A percentile compares a stretch with the other conserved stretches of the same genome.
Conservation (phyloP, 768 basidiomycete genomes). For the Lyophyllum semitale region DNA sequence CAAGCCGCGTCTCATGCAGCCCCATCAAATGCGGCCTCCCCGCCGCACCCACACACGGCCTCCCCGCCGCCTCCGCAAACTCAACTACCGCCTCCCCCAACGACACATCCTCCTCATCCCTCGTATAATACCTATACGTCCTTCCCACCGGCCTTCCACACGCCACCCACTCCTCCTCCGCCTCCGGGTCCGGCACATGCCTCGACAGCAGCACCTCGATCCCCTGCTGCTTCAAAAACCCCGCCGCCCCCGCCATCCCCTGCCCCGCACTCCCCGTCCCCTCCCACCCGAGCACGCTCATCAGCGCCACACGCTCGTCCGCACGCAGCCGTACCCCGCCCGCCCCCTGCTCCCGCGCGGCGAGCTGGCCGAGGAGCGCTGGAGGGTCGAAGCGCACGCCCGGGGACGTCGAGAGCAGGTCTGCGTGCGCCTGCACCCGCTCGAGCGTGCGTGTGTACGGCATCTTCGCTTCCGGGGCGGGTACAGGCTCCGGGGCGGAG, state of each 20-base stretch:
- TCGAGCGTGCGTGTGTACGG: constrained; percentile 42
- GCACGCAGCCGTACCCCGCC: constrained; percentile 43
- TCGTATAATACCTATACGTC: constrained; percentile 51
- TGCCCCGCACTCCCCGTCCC: constrained; percentile 39
- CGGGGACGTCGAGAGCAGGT: constrained; percentile 54
- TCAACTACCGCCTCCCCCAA: constrained; percentile 47
- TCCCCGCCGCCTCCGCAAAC: constrained; percentile 28
- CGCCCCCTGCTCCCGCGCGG: constrained; percentile 42
- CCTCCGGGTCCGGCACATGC: neutral
- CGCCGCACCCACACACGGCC: constrained; percentile 37
- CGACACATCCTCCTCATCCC: constrained; percentile 29
- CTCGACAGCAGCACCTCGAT: constrained; percentile 17
- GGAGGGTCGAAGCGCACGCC: constrained; percentile 52
- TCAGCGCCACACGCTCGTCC: constrained; percentile 57
- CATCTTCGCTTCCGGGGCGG: constrained; percentile 18
- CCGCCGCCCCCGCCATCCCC: constrained; percentile 49
- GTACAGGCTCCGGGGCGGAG: neutral
- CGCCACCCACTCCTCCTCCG: neutral
- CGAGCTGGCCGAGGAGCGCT: constrained; percentile 47
- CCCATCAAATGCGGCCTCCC: constrained; percentile 35
- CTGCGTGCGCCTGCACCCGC: constrained; percentile 39
- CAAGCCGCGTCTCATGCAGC: constrained; percentile 48
- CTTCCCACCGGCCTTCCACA: constrained; percentile 38
- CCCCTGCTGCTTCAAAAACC: constrained; percentile 40
- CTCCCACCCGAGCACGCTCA: constrained; percentile 64